A percentile compares a stretch with the other conserved stretches of the same genome.
Evolutionary conservation across 805 yeast species (phyloP).

Genomic region (Cyberlindnera lachancei): DNA sequence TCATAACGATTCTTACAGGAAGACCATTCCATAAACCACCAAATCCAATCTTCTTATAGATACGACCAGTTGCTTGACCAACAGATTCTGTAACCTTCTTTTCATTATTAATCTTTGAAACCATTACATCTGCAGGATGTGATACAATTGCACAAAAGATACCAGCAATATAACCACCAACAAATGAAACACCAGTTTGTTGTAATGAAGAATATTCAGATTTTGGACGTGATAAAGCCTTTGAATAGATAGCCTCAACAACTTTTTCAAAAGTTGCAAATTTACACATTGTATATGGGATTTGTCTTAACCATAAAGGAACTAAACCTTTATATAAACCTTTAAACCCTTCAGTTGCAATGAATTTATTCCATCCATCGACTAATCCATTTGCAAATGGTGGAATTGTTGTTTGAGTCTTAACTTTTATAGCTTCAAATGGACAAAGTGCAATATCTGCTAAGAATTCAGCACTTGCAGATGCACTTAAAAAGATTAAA

Average conservation of each 20-base stretch:
- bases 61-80: conserved; percentile 61
- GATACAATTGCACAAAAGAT: conserved; percentile 92
- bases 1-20: conserved; percentile 90
- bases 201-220: conserved; percentile 60
- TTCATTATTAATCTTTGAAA: conserved; percentile 79
- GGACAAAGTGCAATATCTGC: conserved; percentile 92
- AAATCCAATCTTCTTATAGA: conserved; percentile 81
- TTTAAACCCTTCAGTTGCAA: conserved; percentile 59
- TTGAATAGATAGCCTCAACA: conserved; percentile 66
- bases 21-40: conserved; percentile 92
- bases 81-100: conserved; percentile 57
- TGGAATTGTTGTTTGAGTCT: conserved; percentile 88
- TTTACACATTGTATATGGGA: conserved; percentile 98
- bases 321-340: conserved; percentile 83
- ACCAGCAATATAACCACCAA: conserved; percentile 97
- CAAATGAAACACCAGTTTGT: conserved; percentile 92
- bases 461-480: conserved; percentile 89
- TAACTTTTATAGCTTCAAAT: conserved; percentile 90
- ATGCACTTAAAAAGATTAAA: conserved; percentile 68
- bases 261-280: conserved; percentile 92
- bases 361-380: conserved; percentile 62
- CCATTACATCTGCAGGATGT: conserved; percentile 99
- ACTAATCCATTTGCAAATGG: conserved; percentile 61
- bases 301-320: conserved; percentile 94
- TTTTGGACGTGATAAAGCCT: conserved; percentile 63